Evolutionary conservation across 2,329 filamentous ascomycete genomes (phyloP).

Genomic region (Colletotrichum sp.): DNA sequence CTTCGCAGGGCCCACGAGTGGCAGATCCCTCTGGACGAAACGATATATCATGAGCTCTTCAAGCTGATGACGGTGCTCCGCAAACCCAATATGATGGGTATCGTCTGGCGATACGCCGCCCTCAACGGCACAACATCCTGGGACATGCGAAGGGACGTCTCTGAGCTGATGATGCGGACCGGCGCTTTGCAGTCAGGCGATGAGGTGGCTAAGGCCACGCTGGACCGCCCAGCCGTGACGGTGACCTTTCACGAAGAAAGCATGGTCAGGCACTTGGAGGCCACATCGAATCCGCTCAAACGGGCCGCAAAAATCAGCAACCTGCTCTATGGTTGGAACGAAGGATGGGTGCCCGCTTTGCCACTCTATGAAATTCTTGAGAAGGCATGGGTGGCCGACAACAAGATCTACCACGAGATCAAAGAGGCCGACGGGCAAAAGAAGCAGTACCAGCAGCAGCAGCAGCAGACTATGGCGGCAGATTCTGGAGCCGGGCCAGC

Average conservation of each 20-base stretch:
- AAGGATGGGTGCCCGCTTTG: neutral
- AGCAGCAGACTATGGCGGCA: neutral
- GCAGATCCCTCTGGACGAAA: conserved; percentile 28
- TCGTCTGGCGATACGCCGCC: conserved; percentile 38
- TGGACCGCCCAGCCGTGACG: neutral
- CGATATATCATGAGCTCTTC: conserved; percentile 44
- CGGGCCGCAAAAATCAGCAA: neutral
- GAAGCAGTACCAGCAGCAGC: neutral
- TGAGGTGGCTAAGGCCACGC: neutral
- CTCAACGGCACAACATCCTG: conserved; percentile 27
- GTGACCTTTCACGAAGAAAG: neutral
- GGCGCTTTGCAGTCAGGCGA: neutral
- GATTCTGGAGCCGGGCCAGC: neutral
- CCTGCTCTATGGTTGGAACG: neutral
- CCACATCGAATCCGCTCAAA: neutral
- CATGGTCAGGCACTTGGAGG: neutral
- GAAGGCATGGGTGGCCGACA: neutral
- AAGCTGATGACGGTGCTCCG: conserved; percentile 36
- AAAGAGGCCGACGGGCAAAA: neutral
- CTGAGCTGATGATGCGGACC: neutral
- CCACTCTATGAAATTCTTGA: conserved; percentile 13
- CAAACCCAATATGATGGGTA: conserved; percentile 33
- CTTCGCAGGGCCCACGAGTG: conserved; percentile 26
- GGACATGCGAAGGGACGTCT: conserved; percentile 31
- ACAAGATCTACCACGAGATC: neutral